Evolutionary conservation across 176 grass and related monocot species (phyloP).

Genomic region (Zea mays): Zm-B73-REFERENCE-NAM-5.0 NC_050103.1:153341501-153342000

Average conservation of each 20-base stretch:
- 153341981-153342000: neutral
- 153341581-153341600: neutral
- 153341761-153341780: slow-evolving; percentile 6
- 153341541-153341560: neutral
- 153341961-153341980: neutral
- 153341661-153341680: slow-evolving; percentile 4
- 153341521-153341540: neutral
- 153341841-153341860: neutral
- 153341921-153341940: slow-evolving; percentile 24
- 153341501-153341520: neutral
- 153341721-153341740: slow-evolving; percentile 4
- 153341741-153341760: slow-evolving; percentile 20
- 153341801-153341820: neutral
- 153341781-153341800: slow-evolving; percentile 10
- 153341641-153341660: neutral
- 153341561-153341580: slow-evolving; percentile 13
- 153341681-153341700: neutral
- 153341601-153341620: neutral
- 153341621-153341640: neutral
- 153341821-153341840: slow-evolving; percentile 2
- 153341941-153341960: neutral
- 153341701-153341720: slow-evolving; percentile 6
- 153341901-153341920: neutral
- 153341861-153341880: slow-evolving; percentile 1
- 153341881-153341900: neutral